Evolutionary conservation across 2,329 filamentous ascomycete genomes (phyloP).

Genomic region (Fusarium robinianum): DNA sequence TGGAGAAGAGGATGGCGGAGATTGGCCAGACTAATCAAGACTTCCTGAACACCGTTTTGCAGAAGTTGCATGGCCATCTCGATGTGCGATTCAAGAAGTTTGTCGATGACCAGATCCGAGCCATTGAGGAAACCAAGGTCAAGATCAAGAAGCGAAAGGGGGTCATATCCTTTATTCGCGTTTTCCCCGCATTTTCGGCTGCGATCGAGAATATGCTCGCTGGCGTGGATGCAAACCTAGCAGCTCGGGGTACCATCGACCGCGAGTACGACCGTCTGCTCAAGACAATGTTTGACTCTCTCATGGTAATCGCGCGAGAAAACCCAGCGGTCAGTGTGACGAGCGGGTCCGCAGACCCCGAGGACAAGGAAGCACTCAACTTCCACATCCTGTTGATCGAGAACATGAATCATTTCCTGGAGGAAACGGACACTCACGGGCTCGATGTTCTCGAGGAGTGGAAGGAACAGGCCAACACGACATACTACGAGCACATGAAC

Average conservation of each 20-base stretch:
- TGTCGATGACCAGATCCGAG: conserved; percentile 90
- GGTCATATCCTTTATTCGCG: conserved; percentile 91
- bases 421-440: conserved; percentile 79
- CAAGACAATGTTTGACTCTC: conserved; percentile 94
- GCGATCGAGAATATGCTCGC: conserved; percentile 84
- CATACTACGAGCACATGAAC: conserved; percentile 84
- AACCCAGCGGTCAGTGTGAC: conserved; percentile 57
- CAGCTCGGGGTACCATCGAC: conserved; percentile 78
- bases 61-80: conserved; percentile 77
- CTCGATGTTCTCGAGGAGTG: conserved; percentile 81
- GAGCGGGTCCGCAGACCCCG: conserved; percentile 58
- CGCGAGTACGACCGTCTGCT: conserved; percentile 87
- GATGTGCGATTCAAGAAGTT: conserved; percentile 82
- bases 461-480: conserved; percentile 75
- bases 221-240: conserved; percentile 58
- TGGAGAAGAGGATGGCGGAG: conserved; percentile 78
- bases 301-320: conserved; percentile 88
- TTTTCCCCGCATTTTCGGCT: conserved; percentile 85
- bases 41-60: conserved; percentile 77
- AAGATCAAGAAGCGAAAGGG: conserved; percentile 99
- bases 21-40: conserved; percentile 93
- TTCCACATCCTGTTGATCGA: conserved; percentile 97
- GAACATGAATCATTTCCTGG: conserved; percentile 97
- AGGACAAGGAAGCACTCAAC: conserved; percentile 96
- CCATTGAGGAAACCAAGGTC: conserved; percentile 97